Evolutionary conservation across 768 basidiomycete genomes (phyloP), one percentile per base, ranked within the genome.

Genomic region (Kwoniella bestiolae): DNA sequence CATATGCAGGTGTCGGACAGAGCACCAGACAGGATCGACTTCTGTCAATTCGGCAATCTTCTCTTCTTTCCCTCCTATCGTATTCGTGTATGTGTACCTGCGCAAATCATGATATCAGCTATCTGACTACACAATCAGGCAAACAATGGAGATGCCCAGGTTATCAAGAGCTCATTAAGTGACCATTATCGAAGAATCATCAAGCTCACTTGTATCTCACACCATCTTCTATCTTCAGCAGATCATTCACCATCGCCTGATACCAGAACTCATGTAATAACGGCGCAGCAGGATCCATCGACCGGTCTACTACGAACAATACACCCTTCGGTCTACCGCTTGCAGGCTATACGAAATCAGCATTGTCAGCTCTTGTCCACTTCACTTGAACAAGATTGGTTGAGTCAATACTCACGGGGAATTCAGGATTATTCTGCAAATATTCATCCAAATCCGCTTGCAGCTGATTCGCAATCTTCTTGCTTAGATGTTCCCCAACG

Each of bases 261-360:
- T 98, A 99, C 23, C 95, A 98, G 78, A 99, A 99, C 77, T 98
- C 96, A 79, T 99, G 96, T 35, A 96, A 79, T 66, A 97, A 86
- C 1, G 96, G 96, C 2, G 92, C 90, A 26, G 90, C 77, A 73
- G 89, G 88, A 81, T 99, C 96, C 90, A 99, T 92, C 3, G 94
- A 86, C n/a, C 96, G 88, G 81, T 99, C 96, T 4, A 94, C 94
- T 65, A 99, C 90, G 75, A 98, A 85, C 41, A 98, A 83, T 16
- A 92, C 90, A 3, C 86, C 88, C 62, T 90, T 87, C 12, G 90
- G 89, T 65, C 93, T 85, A 2, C 78, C 75, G 6, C 85, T 82
- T 6, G 83, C 73, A 5, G 77, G 63, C 76, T 82, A 41, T 12
- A 34, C 11, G 5, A 31, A 8, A 3, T 32, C 57, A 26, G 11